These are phyloP conservation scores for Cordia subcordata DNA, from an alignment of 257 asterid genomes.

Conservation along the genomic window DNA sequence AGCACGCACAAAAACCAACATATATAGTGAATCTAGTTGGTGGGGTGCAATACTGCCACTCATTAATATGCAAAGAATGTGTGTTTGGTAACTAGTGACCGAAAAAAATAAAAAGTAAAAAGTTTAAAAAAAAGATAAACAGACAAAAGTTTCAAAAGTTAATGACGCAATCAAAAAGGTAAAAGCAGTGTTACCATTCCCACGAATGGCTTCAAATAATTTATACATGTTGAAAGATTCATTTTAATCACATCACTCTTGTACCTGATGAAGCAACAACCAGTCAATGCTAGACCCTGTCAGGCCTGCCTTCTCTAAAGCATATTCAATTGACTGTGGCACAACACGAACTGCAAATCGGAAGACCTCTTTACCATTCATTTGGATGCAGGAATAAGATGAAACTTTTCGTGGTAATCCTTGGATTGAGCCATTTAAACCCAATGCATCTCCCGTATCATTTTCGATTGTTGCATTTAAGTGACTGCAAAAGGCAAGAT, in stretches of 20 bases:
- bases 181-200: not conserved
- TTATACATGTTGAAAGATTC: not conserved
- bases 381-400: conserved; percentile 75
- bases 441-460: conserved; percentile 36
- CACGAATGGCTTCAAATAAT: not conserved
- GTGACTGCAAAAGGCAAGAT: conserved; percentile 37
- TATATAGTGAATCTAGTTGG: too few species aligned
- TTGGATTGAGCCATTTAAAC: conserved; percentile 63
- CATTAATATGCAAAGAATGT: too few species aligned
- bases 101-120: too few species aligned
- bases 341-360: conserved; percentile 89
- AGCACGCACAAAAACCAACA: too few species aligned
- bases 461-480: conserved; percentile 54
- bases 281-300: conserved; percentile 71
- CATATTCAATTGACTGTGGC: conserved; percentile 82
- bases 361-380: conserved; percentile 99
- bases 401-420: conserved; percentile 55
- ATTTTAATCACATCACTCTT: conserved; percentile 1
- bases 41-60: too few species aligned
- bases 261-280: conserved; percentile 97
- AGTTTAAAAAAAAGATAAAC: not conserved
- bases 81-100: too few species aligned
- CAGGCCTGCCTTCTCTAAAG: conserved; percentile 78
- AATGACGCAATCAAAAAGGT: too few species aligned
- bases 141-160: too few species aligned